Percentiles rank a stretch among this genome's conserved stretches.
phyloP scores from a whole-genome alignment of 768 basidiomycete species.

The Mycena leptocephala region DNA sequence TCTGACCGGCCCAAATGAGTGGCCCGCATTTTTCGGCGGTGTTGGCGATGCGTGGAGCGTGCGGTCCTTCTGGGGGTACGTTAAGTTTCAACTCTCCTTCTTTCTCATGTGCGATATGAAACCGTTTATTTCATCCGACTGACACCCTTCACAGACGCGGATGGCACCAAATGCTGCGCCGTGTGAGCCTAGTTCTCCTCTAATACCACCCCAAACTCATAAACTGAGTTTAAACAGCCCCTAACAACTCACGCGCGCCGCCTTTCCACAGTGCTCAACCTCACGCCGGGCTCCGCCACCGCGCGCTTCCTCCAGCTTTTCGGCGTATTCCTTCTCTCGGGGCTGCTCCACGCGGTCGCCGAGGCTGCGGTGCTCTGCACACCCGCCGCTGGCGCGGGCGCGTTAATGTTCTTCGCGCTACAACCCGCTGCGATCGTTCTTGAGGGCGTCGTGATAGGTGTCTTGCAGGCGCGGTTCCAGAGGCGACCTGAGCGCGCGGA shows the following conservation, averaged over 20 bases:
- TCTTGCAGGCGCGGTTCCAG: neutral
- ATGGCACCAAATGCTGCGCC: conserved; percentile 6
- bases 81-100: neutral
- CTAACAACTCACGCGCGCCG: neutral
- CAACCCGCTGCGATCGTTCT: neutral
- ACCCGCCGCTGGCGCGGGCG: neutral
- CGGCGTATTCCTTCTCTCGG: neutral
- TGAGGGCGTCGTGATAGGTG: neutral
- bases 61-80: neutral
- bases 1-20: neutral
- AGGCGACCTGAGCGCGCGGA: neutral
- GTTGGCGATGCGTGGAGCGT: neutral
- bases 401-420: neutral
- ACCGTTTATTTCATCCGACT: no score
- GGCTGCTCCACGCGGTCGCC: neutral
- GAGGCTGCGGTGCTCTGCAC: neutral
- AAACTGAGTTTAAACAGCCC: neutral
- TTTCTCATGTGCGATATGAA: neutral
- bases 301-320: neutral
- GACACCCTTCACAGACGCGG: neutral
- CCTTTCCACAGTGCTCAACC: neutral
- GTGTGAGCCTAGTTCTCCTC: no score
- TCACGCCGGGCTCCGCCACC: neutral
- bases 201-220: neutral
- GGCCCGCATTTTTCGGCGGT: neutral